Evolutionary conservation across 768 basidiomycete genomes (phyloP), one percentile per base, ranked within the genome.

Genomic region (Tremella yokohamensis): DNA sequence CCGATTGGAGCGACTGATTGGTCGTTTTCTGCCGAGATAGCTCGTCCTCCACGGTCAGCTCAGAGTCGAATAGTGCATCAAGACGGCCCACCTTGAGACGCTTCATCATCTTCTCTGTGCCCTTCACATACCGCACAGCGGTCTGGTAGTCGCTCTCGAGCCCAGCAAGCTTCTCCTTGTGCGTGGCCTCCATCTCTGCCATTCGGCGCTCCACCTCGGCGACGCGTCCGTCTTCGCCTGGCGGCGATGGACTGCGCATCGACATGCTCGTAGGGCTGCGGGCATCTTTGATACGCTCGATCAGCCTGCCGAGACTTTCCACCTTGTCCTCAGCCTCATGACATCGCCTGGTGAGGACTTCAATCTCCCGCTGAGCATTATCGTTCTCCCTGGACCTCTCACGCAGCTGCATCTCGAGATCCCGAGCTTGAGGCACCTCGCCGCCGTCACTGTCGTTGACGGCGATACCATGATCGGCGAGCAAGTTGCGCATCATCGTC

Each of bases 111-210:
- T 93, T 96, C 78, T 98, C 96, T 1, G 93, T 97, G 45, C 90
- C 90, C 82, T 97, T 98, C 67, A 97, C 92, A 78, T 96, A 97
- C 73, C 91, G 88, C 55, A 98, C 93, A 13, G 96, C 94, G 52
- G 93, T 84, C 70, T 92, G 88, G 76, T 99, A 98, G 70, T 97
- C 94, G 48, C 88, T 85, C 77, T 98, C 93, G 78, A 98, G 84
- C 74, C 92, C 88, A 66, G 85, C 84, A 79, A 93, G 83, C 56
- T 88, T 84, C 20, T 83, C 80, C 76, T 87, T 87, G 77, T 90
- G 89, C 61, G 80, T 82, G 58, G 83, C 81, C 73, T 91, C 90
- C 25, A 85, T 84, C 73, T 90, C 88, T 52, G 85, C 85, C 58
- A 89, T 81, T 73, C 85, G 87, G 56, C 82, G 83, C 75, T 92